Percentiles rank a stretch among this genome's conserved stretches.
Evolutionary conservation across 768 basidiomycete genomes (phyloP).

Genomic region (Megacollybia marginata): DNA sequence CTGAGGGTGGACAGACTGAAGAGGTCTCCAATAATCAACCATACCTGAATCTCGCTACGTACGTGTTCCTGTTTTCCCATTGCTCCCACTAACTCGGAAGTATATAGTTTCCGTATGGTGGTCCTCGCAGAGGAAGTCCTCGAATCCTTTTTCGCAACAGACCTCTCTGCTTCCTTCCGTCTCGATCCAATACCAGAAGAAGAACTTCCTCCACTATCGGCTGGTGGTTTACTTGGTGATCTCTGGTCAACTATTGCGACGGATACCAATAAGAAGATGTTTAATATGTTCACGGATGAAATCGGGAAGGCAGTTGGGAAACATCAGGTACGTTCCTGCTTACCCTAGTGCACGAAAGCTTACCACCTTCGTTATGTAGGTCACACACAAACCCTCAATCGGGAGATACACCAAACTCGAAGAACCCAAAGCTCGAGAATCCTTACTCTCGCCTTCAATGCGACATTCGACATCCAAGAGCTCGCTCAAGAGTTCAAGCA

Average conservation of each 20-base stretch:
- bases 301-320: slow-evolving; percentile 92
- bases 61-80: slow-evolving; percentile 15
- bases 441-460: slow-evolving; percentile 68
- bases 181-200: slow-evolving; percentile 64
- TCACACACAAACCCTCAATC: slow-evolving; percentile 75
- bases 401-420: slow-evolving; percentile 78
- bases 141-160: slow-evolving; percentile 94
- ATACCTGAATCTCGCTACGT: slow-evolving; percentile 90
- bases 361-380: slow-evolving; percentile 27
- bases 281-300: slow-evolving; percentile 90
- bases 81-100: not conserved
- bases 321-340: slow-evolving; percentile 54
- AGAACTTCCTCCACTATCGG: slow-evolving; percentile 49
- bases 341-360: not conserved
- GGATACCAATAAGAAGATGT: slow-evolving; percentile 87
- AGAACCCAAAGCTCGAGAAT: slow-evolving; percentile 85
- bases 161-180: slow-evolving; percentile 83
- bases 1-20: slow-evolving; percentile 27
- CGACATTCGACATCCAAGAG: slow-evolving; percentile 51
- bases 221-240: slow-evolving; percentile 67
- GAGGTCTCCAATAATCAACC: slow-evolving; percentile 72
- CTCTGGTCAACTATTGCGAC: slow-evolving; percentile 87
- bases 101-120: slow-evolving; percentile 92
- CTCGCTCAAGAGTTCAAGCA: slow-evolving; percentile 27
- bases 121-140: slow-evolving; percentile 94